These are phyloP conservation scores for Taiwanofungus camphoratus DNA, from an alignment of 1,284 basidiomycete genomes.

Conservation along the genomic window DNA sequence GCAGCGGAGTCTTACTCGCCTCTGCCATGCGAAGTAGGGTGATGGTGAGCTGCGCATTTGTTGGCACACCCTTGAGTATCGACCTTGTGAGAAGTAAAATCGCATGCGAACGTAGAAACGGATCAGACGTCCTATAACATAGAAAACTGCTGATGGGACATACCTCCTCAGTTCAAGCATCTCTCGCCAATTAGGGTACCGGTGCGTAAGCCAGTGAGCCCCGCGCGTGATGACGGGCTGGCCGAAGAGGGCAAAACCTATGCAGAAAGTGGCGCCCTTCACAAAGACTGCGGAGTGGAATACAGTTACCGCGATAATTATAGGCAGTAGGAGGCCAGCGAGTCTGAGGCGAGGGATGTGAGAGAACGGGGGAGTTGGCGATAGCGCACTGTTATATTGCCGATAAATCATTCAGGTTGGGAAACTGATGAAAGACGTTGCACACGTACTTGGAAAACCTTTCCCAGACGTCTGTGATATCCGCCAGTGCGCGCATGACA, in stretches of 20 bases:
- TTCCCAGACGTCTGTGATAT: conserved; percentile 31
- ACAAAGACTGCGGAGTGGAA: conserved; percentile 38
- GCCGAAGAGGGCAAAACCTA: conserved; percentile 47
- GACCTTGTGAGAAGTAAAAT: conserved; percentile 34
- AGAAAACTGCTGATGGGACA: too few species aligned
- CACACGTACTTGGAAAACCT: conserved; percentile 29
- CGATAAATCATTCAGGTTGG: background rate
- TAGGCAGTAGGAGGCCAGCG: conserved; percentile 26
- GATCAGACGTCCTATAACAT: too few species aligned
- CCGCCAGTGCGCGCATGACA: conserved; percentile 27
- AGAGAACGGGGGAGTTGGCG: conserved; percentile 33
- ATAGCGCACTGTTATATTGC: conserved; percentile 23
- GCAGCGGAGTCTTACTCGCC: conserved; percentile 35
- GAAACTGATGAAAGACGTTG: background rate
- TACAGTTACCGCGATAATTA: conserved; percentile 33
- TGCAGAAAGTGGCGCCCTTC: conserved; percentile 33
- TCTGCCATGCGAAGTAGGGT: conserved; percentile 46
- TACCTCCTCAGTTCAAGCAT: conserved; percentile 40
- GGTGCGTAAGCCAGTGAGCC: conserved; percentile 33
- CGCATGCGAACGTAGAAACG: too few species aligned
- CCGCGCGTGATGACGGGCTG: conserved; percentile 39
- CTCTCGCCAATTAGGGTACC: conserved; percentile 43
- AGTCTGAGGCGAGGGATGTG: conserved; percentile 26
- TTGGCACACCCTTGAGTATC: conserved; percentile 45
- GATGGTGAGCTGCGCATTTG: conserved; percentile 49